Evolutionary conservation across 2,329 filamentous ascomycete genomes (phyloP).

Genomic region (Bipolaris zeicola): DNA sequence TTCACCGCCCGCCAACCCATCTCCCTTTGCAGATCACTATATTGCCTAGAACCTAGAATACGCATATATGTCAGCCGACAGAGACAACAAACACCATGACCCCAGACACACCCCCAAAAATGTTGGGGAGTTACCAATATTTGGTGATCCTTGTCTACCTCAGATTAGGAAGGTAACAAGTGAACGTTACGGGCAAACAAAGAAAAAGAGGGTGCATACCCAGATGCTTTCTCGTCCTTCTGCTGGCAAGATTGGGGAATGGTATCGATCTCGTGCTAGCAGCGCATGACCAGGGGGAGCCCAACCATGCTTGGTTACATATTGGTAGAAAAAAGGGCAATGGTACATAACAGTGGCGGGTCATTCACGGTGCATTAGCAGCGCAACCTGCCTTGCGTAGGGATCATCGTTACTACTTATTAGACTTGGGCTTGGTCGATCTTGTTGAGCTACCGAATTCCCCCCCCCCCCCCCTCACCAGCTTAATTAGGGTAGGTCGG

Average conservation of each 20-base stretch:
- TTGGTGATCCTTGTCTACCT: background rate
- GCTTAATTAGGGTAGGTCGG: too few relatives aligned
- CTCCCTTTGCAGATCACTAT: background rate
- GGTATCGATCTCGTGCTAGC: background rate
- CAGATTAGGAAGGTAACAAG: background rate
- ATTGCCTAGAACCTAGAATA: background rate
- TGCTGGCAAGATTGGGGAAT: background rate
- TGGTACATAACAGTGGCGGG: background rate
- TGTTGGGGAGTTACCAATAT: background rate
- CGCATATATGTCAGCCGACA: background rate
- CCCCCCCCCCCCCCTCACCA: too few relatives aligned
- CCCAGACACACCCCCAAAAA: background rate
- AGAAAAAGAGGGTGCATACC: too few relatives aligned
- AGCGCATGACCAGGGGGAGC: slow-evolving; percentile 1
- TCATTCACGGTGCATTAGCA: slow-evolving; percentile 9
- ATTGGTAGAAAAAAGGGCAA: background rate
- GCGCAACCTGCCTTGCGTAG: slow-evolving; percentile 6
- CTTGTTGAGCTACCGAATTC: slow-evolving; percentile 2
- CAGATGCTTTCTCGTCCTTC: too few relatives aligned
- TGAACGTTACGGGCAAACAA: background rate
- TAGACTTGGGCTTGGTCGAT: slow-evolving; percentile 9
- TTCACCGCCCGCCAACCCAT: too few relatives aligned
- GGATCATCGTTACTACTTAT: background rate
- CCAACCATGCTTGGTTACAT: too few relatives aligned
- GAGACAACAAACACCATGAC: background rate